Evolutionary conservation across 2,329 filamentous ascomycete genomes (phyloP), one percentile per base, ranked within the genome.

Genomic region (Zopfia rhizophila): DNA sequence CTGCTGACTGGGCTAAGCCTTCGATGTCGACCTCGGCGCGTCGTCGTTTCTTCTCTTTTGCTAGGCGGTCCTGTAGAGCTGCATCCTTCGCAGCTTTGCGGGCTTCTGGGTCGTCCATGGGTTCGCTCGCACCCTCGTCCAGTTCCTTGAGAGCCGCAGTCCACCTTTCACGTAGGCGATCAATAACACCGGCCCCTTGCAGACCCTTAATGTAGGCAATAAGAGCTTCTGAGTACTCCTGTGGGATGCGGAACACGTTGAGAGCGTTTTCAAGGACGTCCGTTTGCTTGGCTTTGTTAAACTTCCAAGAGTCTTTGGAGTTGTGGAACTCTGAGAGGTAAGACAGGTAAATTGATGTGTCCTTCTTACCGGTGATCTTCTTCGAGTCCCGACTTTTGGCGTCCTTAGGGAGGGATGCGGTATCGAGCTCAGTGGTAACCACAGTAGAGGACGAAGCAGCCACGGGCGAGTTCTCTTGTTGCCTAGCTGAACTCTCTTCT

Each of bases 241-340:
- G 75, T 0, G 91, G 90, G 30, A 97, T 82, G 30, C 83, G 82
- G 59, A 85, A 82, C 55, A 85, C 75, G 57, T 89, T 85, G 67
- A 95, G 90, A 32, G 89, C 75, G 75, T 95, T 86, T 70, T 94
- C 93, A 66, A 97, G 83, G 10, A 97, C 78, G 58, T 90, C 84
- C 41, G 87, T 90, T 72, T 97, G 92, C 66, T 91, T 85, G 60
- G 91, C 92, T 76, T 97, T 97, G 77, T 95, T 96, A 78, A 97
- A 97, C 72, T 96, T 97, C 93, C 93, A 97, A 58, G 78, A 79
- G 7, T 81, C 77, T 46, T 85, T 85, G 50, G 85, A 81, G 43
- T 81, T 81, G 72, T 89, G 80, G 80, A 91, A 96, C 66, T 87
- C 84, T 33, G 80, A 80, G 31, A 97, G 82, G 68, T 97, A 97